Evolutionary conservation across 2,329 filamentous ascomycete genomes (phyloP).

Genomic region (Cladosporium sphaerospermum): DNA sequence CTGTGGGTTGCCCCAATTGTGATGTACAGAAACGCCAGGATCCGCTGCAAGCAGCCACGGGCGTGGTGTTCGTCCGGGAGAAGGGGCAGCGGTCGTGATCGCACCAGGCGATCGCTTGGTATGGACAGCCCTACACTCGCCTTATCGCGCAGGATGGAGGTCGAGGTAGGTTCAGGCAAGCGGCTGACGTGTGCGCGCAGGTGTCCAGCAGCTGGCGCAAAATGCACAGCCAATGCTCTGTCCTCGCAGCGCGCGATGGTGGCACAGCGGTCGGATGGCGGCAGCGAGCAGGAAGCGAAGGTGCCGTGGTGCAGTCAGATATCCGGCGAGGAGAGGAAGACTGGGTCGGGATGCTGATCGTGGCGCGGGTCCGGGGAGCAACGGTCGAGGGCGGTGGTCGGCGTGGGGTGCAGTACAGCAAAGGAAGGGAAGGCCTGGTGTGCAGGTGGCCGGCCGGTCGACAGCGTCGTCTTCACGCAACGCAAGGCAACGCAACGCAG

Average conservation of each 20-base stretch:
- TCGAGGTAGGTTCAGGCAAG: neutral
- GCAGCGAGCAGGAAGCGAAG: slow-evolving; percentile 3
- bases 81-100: neutral
- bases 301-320: neutral
- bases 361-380: slow-evolving; percentile 1
- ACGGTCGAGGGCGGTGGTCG: slow-evolving; percentile 1
- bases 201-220: neutral
- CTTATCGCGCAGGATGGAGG: neutral
- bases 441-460: neutral
- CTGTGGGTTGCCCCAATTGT: neutral
- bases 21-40: slow-evolving; percentile 3
- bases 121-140: neutral
- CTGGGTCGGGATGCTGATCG: neutral
- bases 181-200: neutral
- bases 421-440: neutral
- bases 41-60: neutral
- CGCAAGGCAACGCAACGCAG: neutral
- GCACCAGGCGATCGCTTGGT: slow-evolving; percentile 5
- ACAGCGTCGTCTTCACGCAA: neutral
- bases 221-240: neutral
- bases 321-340: neutral
- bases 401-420: neutral
- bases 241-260: neutral
- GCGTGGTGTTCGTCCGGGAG: neutral
- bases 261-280: slow-evolving; percentile 5